Evolutionary conservation across 768 basidiomycete species (phyloP), one percentile per base, ranked within the genome.

Genomic region (Pleurotus platypus): DNA sequence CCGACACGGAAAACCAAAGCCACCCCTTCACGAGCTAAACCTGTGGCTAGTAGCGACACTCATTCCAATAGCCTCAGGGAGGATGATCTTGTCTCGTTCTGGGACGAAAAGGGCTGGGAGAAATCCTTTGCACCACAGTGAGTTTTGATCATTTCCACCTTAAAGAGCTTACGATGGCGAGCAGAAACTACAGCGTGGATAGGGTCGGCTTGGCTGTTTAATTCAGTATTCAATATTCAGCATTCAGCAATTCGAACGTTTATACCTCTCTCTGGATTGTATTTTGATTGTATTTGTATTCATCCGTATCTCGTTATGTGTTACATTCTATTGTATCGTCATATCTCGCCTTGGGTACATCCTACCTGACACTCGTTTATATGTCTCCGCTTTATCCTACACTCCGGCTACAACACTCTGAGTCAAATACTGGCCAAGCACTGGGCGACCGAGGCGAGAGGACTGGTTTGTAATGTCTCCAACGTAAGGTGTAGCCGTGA

Each of bases 21-120:
- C 37, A 8, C 58, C 47, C 57, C 59, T 57, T 37, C 61, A 45
- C 1, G 57, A 61, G 38, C 46, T 54, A 20, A 51, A 54, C 24
- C 43, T 57, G 30, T 11, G 11, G 12, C 59, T 60, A 30, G 26
- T n/a, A 13, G 4, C 30, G 38, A 50, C 48, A 38, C 13, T 22
- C 47, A 45, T 45, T 45, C 42, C 20, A 45, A 22, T 15, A 39
- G 42, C 15, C 22, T n/a, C 2, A 35, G n/a, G 13, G 20, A 45
- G 12, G 43, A 15, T 30, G 54, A 58, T 35, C 7, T 61, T 40
- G 51, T 63, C 7, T 62, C 63, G 5, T 62, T 63, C 55, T 65
- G 66, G 65, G 60, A 66, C 13, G 60, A 64, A 15, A 51, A 55
- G 26, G 55, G 59, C 11, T 55, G 58, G 51, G 58, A 49, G 15